These are phyloP conservation scores for Penstemon barbatus DNA, from an alignment of 257 asterid species.

Conservation along the genomic window DNA sequence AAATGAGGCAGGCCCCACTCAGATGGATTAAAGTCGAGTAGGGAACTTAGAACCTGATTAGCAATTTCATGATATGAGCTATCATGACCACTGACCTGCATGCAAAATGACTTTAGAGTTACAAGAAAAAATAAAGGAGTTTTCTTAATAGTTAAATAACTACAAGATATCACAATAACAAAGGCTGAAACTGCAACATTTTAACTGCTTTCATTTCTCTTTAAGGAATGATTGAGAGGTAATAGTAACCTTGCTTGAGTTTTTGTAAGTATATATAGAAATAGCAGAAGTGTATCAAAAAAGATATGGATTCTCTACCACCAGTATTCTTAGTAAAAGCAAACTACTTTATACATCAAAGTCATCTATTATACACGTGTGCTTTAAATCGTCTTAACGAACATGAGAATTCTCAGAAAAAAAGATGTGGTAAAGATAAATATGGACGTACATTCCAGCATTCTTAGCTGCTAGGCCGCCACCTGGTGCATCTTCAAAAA, in stretches of 20 bases:
- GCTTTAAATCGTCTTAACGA: no score
- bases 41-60: slow-evolving; percentile 74
- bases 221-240: slow-evolving; percentile 1
- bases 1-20: slow-evolving; percentile 87
- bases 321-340: slow-evolving; percentile 5
- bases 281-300: background rate
- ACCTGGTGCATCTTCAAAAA: no score
- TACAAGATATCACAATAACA: background rate
- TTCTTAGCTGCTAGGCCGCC: no score
- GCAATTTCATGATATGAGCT: slow-evolving; percentile 58
- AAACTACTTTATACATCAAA: background rate
- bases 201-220: background rate
- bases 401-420: no score
- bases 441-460: no score
- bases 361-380: no score
- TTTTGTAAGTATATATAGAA: background rate
- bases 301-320: background rate
- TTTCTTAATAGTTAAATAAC: background rate
- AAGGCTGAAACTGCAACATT: no score
- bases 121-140: slow-evolving; percentile 9
- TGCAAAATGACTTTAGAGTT: no score
- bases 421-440: no score
- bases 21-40: slow-evolving; percentile 70
- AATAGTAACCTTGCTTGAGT: background rate
- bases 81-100: slow-evolving; percentile 92